phyloP scores from a whole-genome alignment of 257 asterid genomes.

The Salvia rosmarinus region DNA sequence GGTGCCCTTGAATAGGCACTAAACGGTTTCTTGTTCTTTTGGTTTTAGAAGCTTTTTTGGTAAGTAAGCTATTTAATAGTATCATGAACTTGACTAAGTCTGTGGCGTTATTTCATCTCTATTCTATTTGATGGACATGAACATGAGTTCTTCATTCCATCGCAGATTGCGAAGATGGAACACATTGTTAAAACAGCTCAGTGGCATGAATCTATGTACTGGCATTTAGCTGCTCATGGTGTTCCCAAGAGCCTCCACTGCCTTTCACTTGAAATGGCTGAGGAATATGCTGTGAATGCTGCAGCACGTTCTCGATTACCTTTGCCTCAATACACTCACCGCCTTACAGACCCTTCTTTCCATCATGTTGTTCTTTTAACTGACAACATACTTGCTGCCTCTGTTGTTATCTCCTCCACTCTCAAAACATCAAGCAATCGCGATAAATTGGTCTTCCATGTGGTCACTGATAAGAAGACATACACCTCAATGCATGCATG shows the following conservation, averaged over 20 bases:
- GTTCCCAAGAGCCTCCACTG: slow-evolving; percentile 77
- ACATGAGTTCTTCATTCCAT: neutral
- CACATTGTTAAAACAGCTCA: slow-evolving; percentile 58
- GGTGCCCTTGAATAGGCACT: neutral
- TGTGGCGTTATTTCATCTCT: neutral
- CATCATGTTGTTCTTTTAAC: slow-evolving; percentile 79
- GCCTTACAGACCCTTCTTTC: slow-evolving; percentile 61
- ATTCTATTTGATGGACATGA: neutral
- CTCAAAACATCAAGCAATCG: slow-evolving; percentile 53
- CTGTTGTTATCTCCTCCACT: slow-evolving; percentile 76
- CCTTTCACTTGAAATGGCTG: slow-evolving; percentile 76
- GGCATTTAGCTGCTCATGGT: slow-evolving; percentile 86
- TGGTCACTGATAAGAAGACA: slow-evolving; percentile 82
- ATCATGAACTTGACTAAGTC: slow-evolving; percentile 5
- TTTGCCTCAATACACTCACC: slow-evolving; percentile 63
- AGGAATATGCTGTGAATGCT: slow-evolving; percentile 75
- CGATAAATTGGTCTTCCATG: slow-evolving; percentile 72
- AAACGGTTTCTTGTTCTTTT: neutral
- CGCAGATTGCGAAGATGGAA: slow-evolving; percentile 73
- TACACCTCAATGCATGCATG: slow-evolving; percentile 88
- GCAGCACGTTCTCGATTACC: slow-evolving; percentile 78
- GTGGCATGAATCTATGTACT: slow-evolving; percentile 62
- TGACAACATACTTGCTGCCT: slow-evolving; percentile 90
- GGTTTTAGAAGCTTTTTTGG: slow-evolving; percentile 1
- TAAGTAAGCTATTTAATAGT: neutral